These are phyloP conservation scores for Erodium texanum DNA, from an alignment of 441 rosid genomes.

Conservation along the genomic window DNA sequence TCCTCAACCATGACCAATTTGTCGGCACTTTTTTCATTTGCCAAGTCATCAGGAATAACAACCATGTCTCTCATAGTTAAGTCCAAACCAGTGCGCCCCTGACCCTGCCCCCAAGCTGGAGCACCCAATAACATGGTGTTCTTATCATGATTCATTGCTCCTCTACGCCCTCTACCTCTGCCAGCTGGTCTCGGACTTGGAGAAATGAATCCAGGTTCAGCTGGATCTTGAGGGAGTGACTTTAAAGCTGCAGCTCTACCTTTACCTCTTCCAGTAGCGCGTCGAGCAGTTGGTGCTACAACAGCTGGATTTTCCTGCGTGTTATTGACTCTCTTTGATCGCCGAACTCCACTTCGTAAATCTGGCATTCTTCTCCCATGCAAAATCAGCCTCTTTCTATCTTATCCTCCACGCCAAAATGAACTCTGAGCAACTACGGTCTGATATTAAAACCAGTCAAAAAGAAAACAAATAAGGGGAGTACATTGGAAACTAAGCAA, in stretches of 20 bases:
- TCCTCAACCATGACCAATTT: constrained; percentile 67
- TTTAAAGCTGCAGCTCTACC: constrained; percentile 12
- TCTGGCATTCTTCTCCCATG: constrained; percentile 42
- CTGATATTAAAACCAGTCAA: background rate
- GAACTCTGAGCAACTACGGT: constrained; percentile 6
- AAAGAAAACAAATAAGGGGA: background rate
- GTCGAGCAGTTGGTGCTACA: constrained; percentile 26
- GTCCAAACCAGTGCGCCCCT: constrained; percentile 20
- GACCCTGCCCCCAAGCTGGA: constrained; percentile 26
- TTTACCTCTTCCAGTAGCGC: constrained; percentile 34
- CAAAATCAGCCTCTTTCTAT: constrained; percentile 19
- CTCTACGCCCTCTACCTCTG: constrained; percentile 35
- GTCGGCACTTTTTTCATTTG: constrained; percentile 41
- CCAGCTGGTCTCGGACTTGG: constrained; percentile 22
- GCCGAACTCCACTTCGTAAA: constrained; percentile 34
- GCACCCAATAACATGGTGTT: constrained; percentile 22
- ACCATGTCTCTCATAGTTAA: constrained; percentile 26
- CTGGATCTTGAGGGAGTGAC: constrained; percentile 10
- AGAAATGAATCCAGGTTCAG: constrained; percentile 15
- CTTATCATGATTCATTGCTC: constrained; percentile 33
- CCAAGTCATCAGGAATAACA: constrained; percentile 6
- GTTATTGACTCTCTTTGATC: constrained; percentile 36
- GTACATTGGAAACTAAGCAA: background rate
- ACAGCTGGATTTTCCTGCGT: constrained; percentile 30
- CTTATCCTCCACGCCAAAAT: constrained; percentile 11